Evolutionary conservation across 768 basidiomycete species (phyloP), one percentile per base, ranked within the genome.

Genomic region (Termitomyces bulborhizus): DNA sequence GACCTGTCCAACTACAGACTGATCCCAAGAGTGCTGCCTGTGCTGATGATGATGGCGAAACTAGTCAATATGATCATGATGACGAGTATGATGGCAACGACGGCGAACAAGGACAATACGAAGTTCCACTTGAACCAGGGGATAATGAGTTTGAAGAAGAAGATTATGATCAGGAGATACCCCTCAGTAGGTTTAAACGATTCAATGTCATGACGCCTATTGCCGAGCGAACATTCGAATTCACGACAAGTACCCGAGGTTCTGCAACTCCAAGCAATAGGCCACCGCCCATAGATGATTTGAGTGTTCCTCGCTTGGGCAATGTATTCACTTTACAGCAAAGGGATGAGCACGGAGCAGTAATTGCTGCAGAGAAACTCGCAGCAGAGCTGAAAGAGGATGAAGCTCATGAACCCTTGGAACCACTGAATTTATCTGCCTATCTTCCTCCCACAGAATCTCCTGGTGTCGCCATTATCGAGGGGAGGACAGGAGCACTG

Each of bases 151-250:
- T 76, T n/a, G 74, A 76, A 15, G 73, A 73, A 39, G 70, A 66
- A 5, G 69, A 73, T 31, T 73, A 69, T 6, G 76, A 71, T 56
- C 73, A 71, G 46, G 74, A 78, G 24, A 71, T 77, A 18, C 86
- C 88, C 29, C 74, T 86, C 49, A 85, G 89, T 16, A 81, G 90
- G 27, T 88, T 90, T 65, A 89, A 88, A 36, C 77, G 80, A 55
- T 90, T 98, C 71, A 85, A 89, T 65, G 86, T 95, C 54, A 94
- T 99, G 93, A 98, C 96, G 8, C 96, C 97, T 3, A 98, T 98
- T 69, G 92, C 92, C 12, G 97, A 99, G 69, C 79, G 95, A 41
- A 98, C 97, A 9, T 82, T 82, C 63, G 97, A 98, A 69, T 95
- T 70, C 53, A 78, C 88, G 3, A 77, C 76, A 32, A 87, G 83